Evolutionary conservation across 2,329 filamentous ascomycete genomes (phyloP).

Genomic region (Phyllosticta citribraziliensis): DNA sequence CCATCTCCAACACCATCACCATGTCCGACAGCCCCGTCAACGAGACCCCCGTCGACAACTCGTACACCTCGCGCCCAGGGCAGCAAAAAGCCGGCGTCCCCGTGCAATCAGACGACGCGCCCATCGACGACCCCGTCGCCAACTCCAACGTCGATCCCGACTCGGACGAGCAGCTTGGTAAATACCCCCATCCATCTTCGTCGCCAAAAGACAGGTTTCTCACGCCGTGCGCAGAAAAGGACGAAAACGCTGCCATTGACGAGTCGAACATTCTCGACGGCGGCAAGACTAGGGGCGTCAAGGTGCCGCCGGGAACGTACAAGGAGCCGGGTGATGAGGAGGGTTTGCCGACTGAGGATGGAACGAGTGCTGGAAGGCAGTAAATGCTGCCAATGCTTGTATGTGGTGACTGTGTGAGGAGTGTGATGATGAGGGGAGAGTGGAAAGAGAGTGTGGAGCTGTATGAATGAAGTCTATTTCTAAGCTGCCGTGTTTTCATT

Average conservation of each 20-base stretch:
- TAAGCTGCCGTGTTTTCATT: too few relatives aligned
- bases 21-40: slow-evolving; percentile 21
- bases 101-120: slow-evolving; percentile 38
- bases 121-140: slow-evolving; percentile 37
- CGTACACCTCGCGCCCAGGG: slow-evolving; percentile 38
- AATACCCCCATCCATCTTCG: slow-evolving; percentile 4
- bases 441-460: too few relatives aligned
- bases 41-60: slow-evolving; percentile 30
- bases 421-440: too few relatives aligned
- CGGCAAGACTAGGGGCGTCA: slow-evolving; percentile 36
- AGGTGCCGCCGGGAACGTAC: slow-evolving; percentile 36
- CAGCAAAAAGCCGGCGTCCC: slow-evolving; percentile 32
- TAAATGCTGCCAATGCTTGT: background rate
- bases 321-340: slow-evolving; percentile 45
- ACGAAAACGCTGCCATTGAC: slow-evolving; percentile 42
- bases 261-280: slow-evolving; percentile 34
- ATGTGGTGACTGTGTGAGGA: too few relatives aligned
- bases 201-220: background rate
- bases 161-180: slow-evolving; percentile 39
- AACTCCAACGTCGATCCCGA: slow-evolving; percentile 30
- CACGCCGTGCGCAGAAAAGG: slow-evolving; percentile 25
- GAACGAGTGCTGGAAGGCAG: slow-evolving; percentile 19
- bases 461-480: too few relatives aligned
- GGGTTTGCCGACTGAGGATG: slow-evolving; percentile 28
- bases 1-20: background rate